Conservation (phyloP, 192 early-diverging fungal genomes). For the Backusella psychrophila region DNA sequence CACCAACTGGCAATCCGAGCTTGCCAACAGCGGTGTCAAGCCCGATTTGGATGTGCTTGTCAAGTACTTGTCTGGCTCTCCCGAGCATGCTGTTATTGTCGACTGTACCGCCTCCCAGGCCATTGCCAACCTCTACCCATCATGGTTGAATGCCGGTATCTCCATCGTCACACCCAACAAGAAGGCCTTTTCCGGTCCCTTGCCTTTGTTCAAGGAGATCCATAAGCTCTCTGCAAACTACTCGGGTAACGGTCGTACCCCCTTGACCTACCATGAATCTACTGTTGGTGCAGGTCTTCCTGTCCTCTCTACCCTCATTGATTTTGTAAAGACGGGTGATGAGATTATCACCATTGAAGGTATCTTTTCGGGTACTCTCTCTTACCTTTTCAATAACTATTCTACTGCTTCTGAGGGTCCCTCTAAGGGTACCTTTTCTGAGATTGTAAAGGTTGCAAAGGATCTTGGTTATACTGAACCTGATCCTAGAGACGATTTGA, state of each 20-base stretch:
- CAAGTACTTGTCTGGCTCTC: constrained; percentile 47
- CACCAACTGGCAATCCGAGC: constrained; percentile 46
- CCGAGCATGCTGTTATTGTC: constrained; percentile 69
- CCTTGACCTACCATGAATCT: constrained; percentile 87
- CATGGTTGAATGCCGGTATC: constrained; percentile 74
- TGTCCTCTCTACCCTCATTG: constrained; percentile 85
- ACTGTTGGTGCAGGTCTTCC: constrained; percentile 98
- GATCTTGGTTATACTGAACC: constrained; percentile 97
- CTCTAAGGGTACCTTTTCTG: constrained; percentile 72
- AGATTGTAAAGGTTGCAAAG: constrained; percentile 89
- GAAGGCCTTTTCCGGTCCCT: constrained; percentile 86
- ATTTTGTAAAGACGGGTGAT: constrained; percentile 92
- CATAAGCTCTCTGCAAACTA: constrained; percentile 43
- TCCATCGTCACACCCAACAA: constrained; percentile 98
- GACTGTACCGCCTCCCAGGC: constrained; percentile 89
- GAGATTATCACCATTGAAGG: constrained; percentile 92
- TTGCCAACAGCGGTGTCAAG: constrained; percentile 33
- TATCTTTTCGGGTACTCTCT: constrained; percentile 95
- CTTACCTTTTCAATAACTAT: constrained; percentile 97
- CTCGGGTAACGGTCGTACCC: constrained; percentile 40
- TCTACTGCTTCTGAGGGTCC: constrained; percentile 54
- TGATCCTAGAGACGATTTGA: constrained; percentile 97
- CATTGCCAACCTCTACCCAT: constrained; percentile 80
- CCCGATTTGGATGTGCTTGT: constrained; percentile 57
- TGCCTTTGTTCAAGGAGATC: constrained; percentile 75